Evolutionary conservation across 2,329 filamentous ascomycete species (phyloP), one percentile per base, ranked within the genome.

Genomic region (Davidsoniella australis): DNA sequence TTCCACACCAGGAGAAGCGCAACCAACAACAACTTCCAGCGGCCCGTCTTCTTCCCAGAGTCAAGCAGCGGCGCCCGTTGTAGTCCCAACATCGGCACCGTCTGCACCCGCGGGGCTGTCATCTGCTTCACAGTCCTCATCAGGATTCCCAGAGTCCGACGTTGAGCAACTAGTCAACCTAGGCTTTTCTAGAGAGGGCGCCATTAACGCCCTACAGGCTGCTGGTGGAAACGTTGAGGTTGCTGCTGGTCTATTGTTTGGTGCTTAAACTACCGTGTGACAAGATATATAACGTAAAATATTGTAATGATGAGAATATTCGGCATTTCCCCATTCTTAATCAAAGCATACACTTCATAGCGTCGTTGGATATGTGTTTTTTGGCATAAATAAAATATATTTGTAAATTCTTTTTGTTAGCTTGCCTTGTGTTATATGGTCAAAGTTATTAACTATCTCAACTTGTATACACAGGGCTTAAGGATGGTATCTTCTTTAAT

Each of bases 381-480:
- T 33, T 33, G 29, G 12, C 29, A 12, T 12, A 33, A 33, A 33
- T 33, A 12, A 33, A 9, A 33, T 12, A 33, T 6, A 29, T 33
- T 9, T 33, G 10, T 29, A 29, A 4, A 33, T 12, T 5, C 4
- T 33, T 33, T 33, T 12, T 10, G 29, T 33, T 12, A 9, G 12
- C 29, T 33, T 33, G 29, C 29, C 8, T 33, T 10, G 2, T 33
- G 29, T 33, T 9, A 2, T 9, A 12, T 33, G 29, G 9, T 33
- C 9, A 9, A 33, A 33, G 3, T 33, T 4, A 33, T 12, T 12
- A 33, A 39, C 26, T 71, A 93, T 58, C 89, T 76, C 56, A 88
- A 75, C 69, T 96, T 96, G 66, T 96, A 96, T 54, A 96, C 78
- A 67, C 91, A 96, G 16, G 91, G 91, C 70, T 96, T 96, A 57